Evolutionary conservation across 2,329 filamentous ascomycete genomes (phyloP), one percentile per base, ranked within the genome.

Genomic region (Botrytis elliptica): DNA sequence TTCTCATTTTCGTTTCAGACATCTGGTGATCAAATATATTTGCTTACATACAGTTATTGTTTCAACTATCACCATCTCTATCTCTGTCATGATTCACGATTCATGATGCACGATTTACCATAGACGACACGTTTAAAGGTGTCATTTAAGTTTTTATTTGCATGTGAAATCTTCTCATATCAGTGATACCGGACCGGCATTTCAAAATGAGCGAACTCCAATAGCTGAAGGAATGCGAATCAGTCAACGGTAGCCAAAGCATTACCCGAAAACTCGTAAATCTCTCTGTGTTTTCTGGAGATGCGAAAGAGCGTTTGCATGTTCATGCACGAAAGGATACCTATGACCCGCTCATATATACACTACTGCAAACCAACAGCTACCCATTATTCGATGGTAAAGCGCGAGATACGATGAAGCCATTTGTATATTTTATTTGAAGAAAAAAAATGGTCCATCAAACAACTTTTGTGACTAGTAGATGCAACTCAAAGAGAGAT

Each of bases 301-400:
- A 64, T 64, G 25, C 38, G 25, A 42, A n/a, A 57, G n/a, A 57
- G 38, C 20, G 66, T 68, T 42, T 57, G 52, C 49, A 68, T 57
- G 49, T 68, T 68, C 49, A 68, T 68, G 66, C 66, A 57, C 49
- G 49, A 57, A 57, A 57, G 66, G 29, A 68, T 57, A 69, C 49
- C 49, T 69, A 69, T 38, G 36, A 42, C 38, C 49, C 49, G 49
- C 66, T 12, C 18, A 57, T 40, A 36, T 18, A 36, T 2, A 57
- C 44, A 57, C 49, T 68, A 57, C 65, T 68, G 65, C 65, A 68
- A 68, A 4, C 16, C n/a, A 29, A 57, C 52, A 33, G n/a, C 52
- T n/a, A 57, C n/a, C 38, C 36, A 57, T 66, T 49, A 22, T 22
- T 46, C 42, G 29, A 66, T 57, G 18, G 25, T 12, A 42, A 68